These are phyloP conservation scores for Arthrinium phaeospermum DNA, from an alignment of 2,329 filamentous ascomycete genomes.

Conservation along the genomic window DNA sequence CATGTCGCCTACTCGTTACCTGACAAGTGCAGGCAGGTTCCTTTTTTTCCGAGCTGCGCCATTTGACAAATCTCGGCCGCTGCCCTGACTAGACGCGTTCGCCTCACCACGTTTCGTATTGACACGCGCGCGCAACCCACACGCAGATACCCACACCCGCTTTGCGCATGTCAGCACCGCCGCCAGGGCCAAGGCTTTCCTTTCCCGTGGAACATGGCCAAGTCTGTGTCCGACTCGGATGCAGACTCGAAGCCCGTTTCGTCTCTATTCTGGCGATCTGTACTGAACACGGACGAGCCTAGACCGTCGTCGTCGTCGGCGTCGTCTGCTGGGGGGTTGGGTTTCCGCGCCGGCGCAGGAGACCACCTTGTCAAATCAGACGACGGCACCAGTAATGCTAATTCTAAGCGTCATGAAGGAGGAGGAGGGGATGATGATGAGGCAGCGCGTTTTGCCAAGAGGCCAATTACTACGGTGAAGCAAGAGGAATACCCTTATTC, in stretches of 20 bases:
- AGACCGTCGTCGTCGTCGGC: background rate
- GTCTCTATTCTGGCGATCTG: constrained; percentile 10
- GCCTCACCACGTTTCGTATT: background rate
- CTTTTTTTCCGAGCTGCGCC: too few relatives aligned
- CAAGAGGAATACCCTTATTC: background rate
- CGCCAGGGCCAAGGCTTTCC: background rate
- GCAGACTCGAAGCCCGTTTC: constrained; percentile 14
- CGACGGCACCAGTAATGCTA: background rate
- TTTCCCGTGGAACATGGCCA: constrained; percentile 3
- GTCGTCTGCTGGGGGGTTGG: too few relatives aligned
- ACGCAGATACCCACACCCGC: background rate
- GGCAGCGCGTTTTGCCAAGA: background rate
- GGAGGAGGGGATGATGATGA: background rate
- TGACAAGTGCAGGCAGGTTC: background rate
- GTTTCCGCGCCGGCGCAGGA: background rate
- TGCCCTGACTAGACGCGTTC: background rate
- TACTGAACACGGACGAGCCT: background rate
- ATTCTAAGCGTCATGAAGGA: background rate
- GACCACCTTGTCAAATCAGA: background rate
- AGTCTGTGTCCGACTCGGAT: constrained; percentile 11
- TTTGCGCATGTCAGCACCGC: background rate
- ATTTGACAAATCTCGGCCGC: background rate
- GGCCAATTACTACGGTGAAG: background rate
- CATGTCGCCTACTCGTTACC: background rate
- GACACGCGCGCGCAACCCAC: background rate